Percentiles rank a stretch among this genome's conserved stretches.
These are phyloP conservation scores for Capsella bursapastoris DNA, from an alignment of 345 rosid species.

Conservation along the genomic window DNA sequence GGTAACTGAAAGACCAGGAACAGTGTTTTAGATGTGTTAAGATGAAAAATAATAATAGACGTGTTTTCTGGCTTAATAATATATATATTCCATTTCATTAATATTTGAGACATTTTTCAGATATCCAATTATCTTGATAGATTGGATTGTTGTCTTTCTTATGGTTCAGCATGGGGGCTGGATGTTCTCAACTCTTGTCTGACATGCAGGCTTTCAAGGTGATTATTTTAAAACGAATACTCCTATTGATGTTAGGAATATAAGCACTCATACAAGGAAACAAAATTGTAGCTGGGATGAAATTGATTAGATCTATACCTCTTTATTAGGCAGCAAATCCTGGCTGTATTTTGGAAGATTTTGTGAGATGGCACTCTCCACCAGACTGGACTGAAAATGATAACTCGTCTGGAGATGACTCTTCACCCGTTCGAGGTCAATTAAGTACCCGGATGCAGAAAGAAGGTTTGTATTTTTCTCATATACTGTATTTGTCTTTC, in stretches of 20 bases:
- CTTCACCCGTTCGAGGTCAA: conserved; percentile 67
- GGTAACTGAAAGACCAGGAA: conserved; percentile 9
- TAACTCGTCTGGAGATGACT: conserved; percentile 55
- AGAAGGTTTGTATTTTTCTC: conserved; percentile 65
- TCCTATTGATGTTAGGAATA: conserved; percentile 19
- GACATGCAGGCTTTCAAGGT: conserved; percentile 99
- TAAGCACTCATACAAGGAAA: not conserved
- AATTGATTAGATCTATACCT: conserved; percentile 13
- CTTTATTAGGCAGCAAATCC: conserved; percentile 91
- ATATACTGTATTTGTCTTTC: not conserved
- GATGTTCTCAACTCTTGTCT: conserved; percentile 96
- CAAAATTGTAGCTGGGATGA: conserved; percentile 8
- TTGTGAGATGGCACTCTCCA: conserved; percentile 99
- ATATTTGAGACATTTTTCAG: conserved; percentile 28
- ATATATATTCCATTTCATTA: conserved; percentile 1
- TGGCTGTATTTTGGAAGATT: conserved; percentile 96
- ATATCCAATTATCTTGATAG: conserved; percentile 37
- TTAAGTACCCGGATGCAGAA: conserved; percentile 94
- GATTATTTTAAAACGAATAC: conserved; percentile 23
- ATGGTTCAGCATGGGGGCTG: conserved; percentile 92
- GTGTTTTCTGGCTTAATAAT: conserved; percentile 1
- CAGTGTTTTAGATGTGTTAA: no score
- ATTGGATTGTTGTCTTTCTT: conserved; percentile 44
- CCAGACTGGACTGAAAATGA: conserved; percentile 93
- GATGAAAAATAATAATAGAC: conserved; percentile 1